Percentiles rank a stretch among this genome's conserved stretches.
phyloP scores from a whole-genome alignment of 768 basidiomycete species.

The Scleroderma citrinum region DNA sequence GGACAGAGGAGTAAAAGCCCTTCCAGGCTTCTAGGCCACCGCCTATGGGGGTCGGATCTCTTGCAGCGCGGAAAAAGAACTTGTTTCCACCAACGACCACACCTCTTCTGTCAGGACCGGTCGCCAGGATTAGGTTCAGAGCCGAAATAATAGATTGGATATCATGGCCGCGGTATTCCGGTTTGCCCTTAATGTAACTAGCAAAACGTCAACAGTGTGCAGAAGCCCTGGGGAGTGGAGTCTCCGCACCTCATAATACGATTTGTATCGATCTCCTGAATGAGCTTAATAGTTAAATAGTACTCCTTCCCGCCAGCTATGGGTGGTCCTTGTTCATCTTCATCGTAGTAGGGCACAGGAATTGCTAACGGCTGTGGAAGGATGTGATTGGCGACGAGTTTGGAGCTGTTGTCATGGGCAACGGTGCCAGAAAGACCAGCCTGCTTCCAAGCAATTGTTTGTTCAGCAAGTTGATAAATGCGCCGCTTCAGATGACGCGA shows the following conservation, averaged over 20 bases:
- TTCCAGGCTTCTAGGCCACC: constrained; percentile 58
- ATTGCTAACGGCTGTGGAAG: constrained; percentile 39
- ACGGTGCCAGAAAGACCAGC: constrained; percentile 35
- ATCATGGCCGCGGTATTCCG: constrained; percentile 39
- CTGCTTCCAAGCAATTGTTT: constrained; percentile 34
- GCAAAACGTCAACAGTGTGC: no score
- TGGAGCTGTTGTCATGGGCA: constrained; percentile 44
- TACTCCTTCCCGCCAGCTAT: constrained; percentile 34
- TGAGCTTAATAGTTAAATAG: constrained; percentile 38
- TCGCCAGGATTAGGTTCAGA: constrained; percentile 43
- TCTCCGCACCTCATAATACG: constrained; percentile 29
- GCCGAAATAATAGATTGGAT: constrained; percentile 43
- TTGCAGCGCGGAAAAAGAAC: constrained; percentile 42
- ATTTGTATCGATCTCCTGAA: constrained; percentile 39
- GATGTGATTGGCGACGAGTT: constrained; percentile 36
- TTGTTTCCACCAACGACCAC: constrained; percentile 47
- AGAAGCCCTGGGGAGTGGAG: no score
- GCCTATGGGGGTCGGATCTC: constrained; percentile 30
- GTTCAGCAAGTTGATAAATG: constrained; percentile 45
- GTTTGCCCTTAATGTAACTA: constrained; percentile 40
- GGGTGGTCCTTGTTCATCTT: constrained; percentile 27
- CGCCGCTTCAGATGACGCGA: constrained; percentile 38
- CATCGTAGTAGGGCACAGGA: constrained; percentile 37
- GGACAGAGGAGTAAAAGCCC: constrained; percentile 40
- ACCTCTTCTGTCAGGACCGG: constrained; percentile 41